phyloP scores from a whole-genome alignment of 768 basidiomycete species.

The Lactifluus piperatus region DNA sequence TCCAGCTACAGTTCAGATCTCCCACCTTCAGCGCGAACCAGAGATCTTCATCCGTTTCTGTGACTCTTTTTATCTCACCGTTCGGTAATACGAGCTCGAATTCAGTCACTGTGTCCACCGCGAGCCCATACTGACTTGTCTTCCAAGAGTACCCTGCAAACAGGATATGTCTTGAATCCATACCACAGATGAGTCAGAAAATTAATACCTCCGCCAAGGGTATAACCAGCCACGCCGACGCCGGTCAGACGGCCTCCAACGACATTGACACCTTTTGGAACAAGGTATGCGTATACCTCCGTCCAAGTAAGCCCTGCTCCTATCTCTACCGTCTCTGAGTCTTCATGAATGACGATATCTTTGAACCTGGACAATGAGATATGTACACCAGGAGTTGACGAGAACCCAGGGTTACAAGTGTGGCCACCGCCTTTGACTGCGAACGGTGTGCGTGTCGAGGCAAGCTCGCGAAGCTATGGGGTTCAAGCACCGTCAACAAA shows the following conservation, averaged over 20 bases:
- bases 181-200: not conserved
- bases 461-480: not conserved
- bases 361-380: slow-evolving; percentile 20
- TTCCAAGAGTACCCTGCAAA: slow-evolving; percentile 12
- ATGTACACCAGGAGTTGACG: slow-evolving; percentile 22
- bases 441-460: not conserved
- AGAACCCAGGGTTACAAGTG: slow-evolving; percentile 19
- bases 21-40: slow-evolving; percentile 11
- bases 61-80: slow-evolving; percentile 14
- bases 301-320: slow-evolving; percentile 22
- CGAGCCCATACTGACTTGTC: slow-evolving; percentile 19
- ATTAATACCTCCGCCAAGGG: slow-evolving; percentile 14
- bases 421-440: slow-evolving; percentile 23
- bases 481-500: not conserved
- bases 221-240: slow-evolving; percentile 21
- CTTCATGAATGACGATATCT: slow-evolving; percentile 1
- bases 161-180: not conserved
- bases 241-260: slow-evolving; percentile 19
- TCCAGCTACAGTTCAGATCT: too few species aligned
- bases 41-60: slow-evolving; percentile 15
- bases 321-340: slow-evolving; percentile 6
- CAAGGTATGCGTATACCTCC: slow-evolving; percentile 19
- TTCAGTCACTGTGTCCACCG: slow-evolving; percentile 16
- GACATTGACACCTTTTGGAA: slow-evolving; percentile 17
- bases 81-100: slow-evolving; percentile 21